phyloP scores from a whole-genome alignment of 225 moss, liverwort and hornwort species.

The Physcomitrellopsis africana region DNA sequence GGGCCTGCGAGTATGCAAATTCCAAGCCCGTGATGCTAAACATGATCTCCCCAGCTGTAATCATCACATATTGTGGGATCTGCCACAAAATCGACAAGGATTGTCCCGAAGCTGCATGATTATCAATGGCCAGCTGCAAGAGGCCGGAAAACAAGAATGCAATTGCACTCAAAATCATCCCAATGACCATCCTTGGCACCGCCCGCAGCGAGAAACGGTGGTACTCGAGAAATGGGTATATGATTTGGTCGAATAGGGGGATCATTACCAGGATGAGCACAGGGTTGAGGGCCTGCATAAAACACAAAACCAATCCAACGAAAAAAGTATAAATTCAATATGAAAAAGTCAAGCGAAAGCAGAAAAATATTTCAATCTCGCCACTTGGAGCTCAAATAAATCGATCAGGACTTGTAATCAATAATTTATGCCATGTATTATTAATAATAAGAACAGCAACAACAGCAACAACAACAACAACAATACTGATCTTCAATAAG shows the following conservation, averaged over 20 bases:
- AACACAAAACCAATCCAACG: slow-evolving; percentile 12
- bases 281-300: slow-evolving; percentile 81
- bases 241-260: slow-evolving; percentile 79
- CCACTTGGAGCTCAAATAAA: no score
- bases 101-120: slow-evolving; percentile 35
- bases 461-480: no score
- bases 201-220: slow-evolving; percentile 59
- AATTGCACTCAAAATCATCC: slow-evolving; percentile 69
- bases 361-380: neutral
- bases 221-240: slow-evolving; percentile 76
- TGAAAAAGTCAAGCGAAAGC: neutral
- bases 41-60: slow-evolving; percentile 85
- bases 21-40: slow-evolving; percentile 96
- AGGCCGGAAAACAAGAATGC: slow-evolving; percentile 76
- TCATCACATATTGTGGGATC: slow-evolving; percentile 64
- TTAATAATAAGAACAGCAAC: no score
- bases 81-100: slow-evolving; percentile 81
- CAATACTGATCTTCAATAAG: no score
- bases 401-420: no score
- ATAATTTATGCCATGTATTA: no score
- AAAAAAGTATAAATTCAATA: neutral
- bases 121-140: slow-evolving; percentile 65
- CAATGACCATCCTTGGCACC: slow-evolving; percentile 78
- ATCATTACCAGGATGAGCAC: slow-evolving; percentile 80
- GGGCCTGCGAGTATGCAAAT: slow-evolving; percentile 88